Evolutionary conservation across 2,329 filamentous ascomycete genomes (phyloP).

Genomic region (Penicillium hordei): DNA sequence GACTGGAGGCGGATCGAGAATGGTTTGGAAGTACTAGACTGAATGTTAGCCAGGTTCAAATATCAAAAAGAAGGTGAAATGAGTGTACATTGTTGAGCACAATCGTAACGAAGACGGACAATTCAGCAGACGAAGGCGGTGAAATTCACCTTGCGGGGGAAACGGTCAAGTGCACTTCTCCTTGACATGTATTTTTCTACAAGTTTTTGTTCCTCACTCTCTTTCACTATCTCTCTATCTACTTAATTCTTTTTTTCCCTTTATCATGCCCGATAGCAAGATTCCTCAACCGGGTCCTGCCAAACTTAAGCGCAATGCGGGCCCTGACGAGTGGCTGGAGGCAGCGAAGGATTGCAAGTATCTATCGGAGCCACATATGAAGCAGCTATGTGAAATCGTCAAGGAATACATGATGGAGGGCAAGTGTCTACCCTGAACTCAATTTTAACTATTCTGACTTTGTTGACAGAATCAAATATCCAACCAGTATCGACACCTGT

Average conservation of each 20-base stretch:
- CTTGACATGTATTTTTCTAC: neutral
- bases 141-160: slow-evolving; percentile 13
- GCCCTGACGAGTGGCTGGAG: slow-evolving; percentile 93
- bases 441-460: slow-evolving; percentile 14
- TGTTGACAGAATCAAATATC: slow-evolving; percentile 81
- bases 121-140: slow-evolving; percentile 4
- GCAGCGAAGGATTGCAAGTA: slow-evolving; percentile 97
- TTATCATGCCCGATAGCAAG: slow-evolving; percentile 49
- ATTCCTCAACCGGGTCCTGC: slow-evolving; percentile 91
- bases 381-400: slow-evolving; percentile 96
- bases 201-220: neutral
- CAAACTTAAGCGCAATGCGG: slow-evolving; percentile 76
- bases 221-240: slow-evolving; percentile 15
- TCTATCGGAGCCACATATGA: slow-evolving; percentile 94
- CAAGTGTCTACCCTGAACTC: slow-evolving; percentile 38
- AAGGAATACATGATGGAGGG: slow-evolving; percentile 99
- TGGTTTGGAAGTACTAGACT: neutral
- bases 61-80: neutral
- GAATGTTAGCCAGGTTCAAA: neutral
- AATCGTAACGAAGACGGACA: neutral
- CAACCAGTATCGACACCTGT: slow-evolving; percentile 96
- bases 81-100: neutral
- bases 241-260: neutral
- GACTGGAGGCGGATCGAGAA: neutral
- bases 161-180: slow-evolving; percentile 16